Base-by-base conservation (phyloP, 2,329 filamentous ascomycete genomes). In the Piedraia hortae region DNA sequence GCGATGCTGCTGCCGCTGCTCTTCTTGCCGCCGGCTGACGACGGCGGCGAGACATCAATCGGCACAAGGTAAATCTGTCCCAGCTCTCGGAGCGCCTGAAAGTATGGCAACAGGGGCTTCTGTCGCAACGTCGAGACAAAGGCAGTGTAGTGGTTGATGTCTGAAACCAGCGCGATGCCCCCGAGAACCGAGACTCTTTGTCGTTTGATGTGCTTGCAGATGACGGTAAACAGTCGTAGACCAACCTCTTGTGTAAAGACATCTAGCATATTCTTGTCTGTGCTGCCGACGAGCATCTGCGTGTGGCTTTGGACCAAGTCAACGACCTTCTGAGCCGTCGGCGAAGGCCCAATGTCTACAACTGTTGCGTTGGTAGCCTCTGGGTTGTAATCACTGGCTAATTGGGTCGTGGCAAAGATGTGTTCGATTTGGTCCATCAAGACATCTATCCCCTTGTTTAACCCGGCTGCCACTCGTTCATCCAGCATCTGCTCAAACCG, bases 221-320 rank as follows among this genome's bases (percentile, higher is more conserved):
- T 56, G 10, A 75, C 72, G 10, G 71, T 67, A 48, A 93, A 97
- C 23, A 97, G 59, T 12, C 85, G 71, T 31, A 91, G 60, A 1
- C 85, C 85, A 12, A 97, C 82, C 50, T 97, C 85, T 46, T 85
- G 77, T 44, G 90, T 91, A 56, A 97, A 97, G 8, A 97, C 85
- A 40, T 97, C 85, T 12, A 97, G 66, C 58, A 90, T 89, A 29
- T 75, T 82, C 53, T 97, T 97, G 43, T 97, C 85, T 1, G 82
- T 93, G 41, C 75, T 89, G 29, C 85, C 85, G 3, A 74, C 63
- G 7, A 97, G 58, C 77, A 97, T 91, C 39, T 61, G 65, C 2
- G 80, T 93, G 44, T 97, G 85, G 9, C 70, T 70, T 11, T 68
- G 69, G 8, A 93, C 73, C 18, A 93, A 63, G 18, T 77, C 67